These are phyloP conservation scores for Mycena belliarum DNA, from an alignment of 768 basidiomycete genomes.

Conservation along the genomic window DNA sequence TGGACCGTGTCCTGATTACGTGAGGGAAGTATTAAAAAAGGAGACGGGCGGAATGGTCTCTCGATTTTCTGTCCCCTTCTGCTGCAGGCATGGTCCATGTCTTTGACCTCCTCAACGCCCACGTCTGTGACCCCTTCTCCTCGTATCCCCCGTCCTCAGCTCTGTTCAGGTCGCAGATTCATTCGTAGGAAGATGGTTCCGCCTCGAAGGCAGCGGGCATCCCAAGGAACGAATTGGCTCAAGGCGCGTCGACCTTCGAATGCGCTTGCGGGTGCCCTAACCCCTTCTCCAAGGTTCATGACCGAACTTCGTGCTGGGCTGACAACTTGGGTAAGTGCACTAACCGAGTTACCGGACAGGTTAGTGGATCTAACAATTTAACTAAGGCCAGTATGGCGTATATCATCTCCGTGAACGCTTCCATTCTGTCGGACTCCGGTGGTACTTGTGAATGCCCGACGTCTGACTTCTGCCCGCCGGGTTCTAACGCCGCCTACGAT, in stretches of 20 bases:
- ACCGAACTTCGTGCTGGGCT: conserved; percentile 79
- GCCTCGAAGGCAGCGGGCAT: conserved; percentile 71
- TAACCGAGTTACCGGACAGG: neutral
- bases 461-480: conserved; percentile 45
- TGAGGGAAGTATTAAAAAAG: too few species aligned
- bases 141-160: neutral
- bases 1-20: too few species aligned
- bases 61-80: neutral
- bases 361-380: neutral
- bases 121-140: conserved; percentile 25
- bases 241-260: conserved; percentile 50
- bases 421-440: conserved; percentile 74
- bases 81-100: conserved; percentile 12
- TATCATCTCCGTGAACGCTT: conserved; percentile 77
- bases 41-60: too few species aligned
- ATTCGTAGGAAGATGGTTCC: conserved; percentile 58
- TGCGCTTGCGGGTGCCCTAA: neutral
- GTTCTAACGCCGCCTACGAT: conserved; percentile 51
- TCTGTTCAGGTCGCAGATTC: conserved; percentile 44
- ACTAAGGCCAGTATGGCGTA: too few species aligned
- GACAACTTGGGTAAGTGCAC: conserved; percentile 67
- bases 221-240: conserved; percentile 63
- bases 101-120: conserved; percentile 45
- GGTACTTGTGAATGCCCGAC: conserved; percentile 79
- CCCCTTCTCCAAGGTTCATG: conserved; percentile 34